Evolutionary conservation across 768 basidiomycete species (phyloP), one percentile per base, ranked within the genome.

Genomic region (Chalciporus pseudorubinellus): DNA sequence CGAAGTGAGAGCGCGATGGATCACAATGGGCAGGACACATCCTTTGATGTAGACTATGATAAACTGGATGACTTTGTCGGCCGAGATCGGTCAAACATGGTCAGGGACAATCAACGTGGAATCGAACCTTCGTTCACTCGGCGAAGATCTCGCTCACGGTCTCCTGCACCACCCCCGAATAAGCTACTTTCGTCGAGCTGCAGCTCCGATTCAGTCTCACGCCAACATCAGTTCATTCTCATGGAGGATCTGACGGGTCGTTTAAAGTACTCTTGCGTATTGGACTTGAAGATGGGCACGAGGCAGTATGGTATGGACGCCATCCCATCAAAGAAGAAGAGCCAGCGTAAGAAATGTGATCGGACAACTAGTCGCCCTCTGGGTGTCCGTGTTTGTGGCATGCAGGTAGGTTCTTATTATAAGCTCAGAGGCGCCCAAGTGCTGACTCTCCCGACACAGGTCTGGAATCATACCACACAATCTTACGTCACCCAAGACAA

Each of bases 251-350:
- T 99, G 43, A 99, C 97, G 3, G 97, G 97, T 21, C 77, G 89
- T 29, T 70, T 97, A 63, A 95, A 89, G 70, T 82, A 80, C 44
- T 91, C 97, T 9, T 99, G 97, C 63, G 95, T 99, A 38, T 82
- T 98, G 62, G 97, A 99, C 70, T 75, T 99, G 61, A 99, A 99
- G 77, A 98, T 98, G 97, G 97, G 97, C n/a, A 98, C 95, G 26
- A 78, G 97, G 29, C 97, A 99, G 72, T 98, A 98, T 70, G 97
- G 97, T 18, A 89, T 95, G 74, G 92, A 97, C 60, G 97, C 97
- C 21, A 89, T 87, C 9, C 73, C 85, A 1, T 76, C 83, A 46
- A 99, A 99, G 76, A 98, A 97, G 81, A 94, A 89, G 75, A 98
- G 95, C 65, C 97, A 99, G 74, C 83, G 95, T 48, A 97, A 97